Evolutionary conservation across 768 basidiomycete genomes (phyloP).

Genomic region (Lactarius indigo): DNA sequence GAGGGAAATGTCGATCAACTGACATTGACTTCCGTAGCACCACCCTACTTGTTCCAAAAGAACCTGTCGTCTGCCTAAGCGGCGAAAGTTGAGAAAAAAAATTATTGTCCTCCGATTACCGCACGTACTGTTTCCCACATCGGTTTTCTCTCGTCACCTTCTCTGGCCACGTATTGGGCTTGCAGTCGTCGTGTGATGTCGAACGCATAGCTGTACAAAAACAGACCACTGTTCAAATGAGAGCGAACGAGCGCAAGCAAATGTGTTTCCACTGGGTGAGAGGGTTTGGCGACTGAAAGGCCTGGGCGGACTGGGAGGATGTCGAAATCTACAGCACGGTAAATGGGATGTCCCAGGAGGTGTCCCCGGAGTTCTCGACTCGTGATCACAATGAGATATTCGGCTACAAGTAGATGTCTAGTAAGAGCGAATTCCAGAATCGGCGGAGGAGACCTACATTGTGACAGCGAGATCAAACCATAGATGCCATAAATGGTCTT

Average conservation of each 20-base stretch:
- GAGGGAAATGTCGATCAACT: conserved; percentile 14
- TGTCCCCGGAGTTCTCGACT: conserved; percentile 73
- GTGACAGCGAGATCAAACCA: conserved; percentile 70
- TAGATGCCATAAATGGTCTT: conserved; percentile 73
- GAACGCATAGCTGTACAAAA: conserved; percentile 89
- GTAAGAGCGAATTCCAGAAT: neutral
- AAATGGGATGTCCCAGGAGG: conserved; percentile 83
- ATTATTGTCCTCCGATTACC: neutral
- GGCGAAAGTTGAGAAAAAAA: conserved; percentile 1
- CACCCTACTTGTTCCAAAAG: conserved; percentile 88
- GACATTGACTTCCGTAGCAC: neutral
- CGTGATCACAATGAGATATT: conserved; percentile 89
- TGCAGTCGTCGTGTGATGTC: conserved; percentile 88
- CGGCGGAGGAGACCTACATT: conserved; percentile 47
- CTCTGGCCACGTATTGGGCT: conserved; percentile 63
- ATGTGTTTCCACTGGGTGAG: conserved; percentile 85
- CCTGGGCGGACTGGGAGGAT: conserved; percentile 81
- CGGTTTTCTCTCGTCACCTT: conserved; percentile 49
- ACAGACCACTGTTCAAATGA: conserved; percentile 74
- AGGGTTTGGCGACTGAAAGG: conserved; percentile 60
- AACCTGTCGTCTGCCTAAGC: conserved; percentile 90
- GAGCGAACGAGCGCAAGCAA: conserved; percentile 81
- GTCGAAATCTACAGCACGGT: conserved; percentile 85
- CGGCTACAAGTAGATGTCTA: conserved; percentile 51
- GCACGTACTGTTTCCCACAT: conserved; percentile 74